Evolutionary conservation across 148 eudicot genomes (phyloP).

Genomic region (Dysphania ambrosioides): DNA sequence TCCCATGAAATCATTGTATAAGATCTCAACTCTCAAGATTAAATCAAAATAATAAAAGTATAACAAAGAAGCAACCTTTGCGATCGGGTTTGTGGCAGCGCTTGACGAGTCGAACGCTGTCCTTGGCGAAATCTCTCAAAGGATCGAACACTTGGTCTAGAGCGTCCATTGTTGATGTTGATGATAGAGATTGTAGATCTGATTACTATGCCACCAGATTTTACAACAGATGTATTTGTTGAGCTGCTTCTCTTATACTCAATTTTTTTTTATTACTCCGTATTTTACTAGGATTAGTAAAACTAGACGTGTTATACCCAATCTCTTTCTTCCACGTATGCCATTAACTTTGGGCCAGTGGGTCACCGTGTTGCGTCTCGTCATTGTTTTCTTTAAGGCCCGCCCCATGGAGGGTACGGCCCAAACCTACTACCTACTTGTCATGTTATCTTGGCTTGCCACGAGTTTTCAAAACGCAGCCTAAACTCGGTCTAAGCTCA

Average conservation of each 20-base stretch:
- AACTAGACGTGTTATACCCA: not conserved
- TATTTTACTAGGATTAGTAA: not conserved
- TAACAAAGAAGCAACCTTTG: constrained; percentile 38
- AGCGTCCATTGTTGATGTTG: constrained; percentile 42
- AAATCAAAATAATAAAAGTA: not conserved
- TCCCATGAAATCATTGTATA: not conserved
- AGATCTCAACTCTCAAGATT: not conserved
- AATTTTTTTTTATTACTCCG: too few species aligned
- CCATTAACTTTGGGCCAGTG: too few species aligned
- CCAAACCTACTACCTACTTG: too few species aligned
- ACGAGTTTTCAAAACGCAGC: too few species aligned
- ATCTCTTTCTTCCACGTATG: not conserved
- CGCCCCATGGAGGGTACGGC: too few species aligned
- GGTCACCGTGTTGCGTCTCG: too few species aligned
- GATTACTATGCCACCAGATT: too few species aligned
- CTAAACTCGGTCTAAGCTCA: too few species aligned
- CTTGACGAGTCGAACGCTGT: constrained; percentile 66
- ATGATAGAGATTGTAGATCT: not conserved
- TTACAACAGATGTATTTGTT: too few species aligned
- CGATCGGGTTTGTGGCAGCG: constrained; percentile 66
- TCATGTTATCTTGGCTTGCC: too few species aligned
- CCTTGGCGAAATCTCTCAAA: constrained; percentile 60
- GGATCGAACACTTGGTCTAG: constrained; percentile 58
- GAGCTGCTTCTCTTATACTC: not conserved
- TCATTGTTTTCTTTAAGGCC: too few species aligned